phyloP scores from a whole-genome alignment of 2,329 filamentous ascomycete genomes.

The Berkeleyomyces rouxiae region DNA sequence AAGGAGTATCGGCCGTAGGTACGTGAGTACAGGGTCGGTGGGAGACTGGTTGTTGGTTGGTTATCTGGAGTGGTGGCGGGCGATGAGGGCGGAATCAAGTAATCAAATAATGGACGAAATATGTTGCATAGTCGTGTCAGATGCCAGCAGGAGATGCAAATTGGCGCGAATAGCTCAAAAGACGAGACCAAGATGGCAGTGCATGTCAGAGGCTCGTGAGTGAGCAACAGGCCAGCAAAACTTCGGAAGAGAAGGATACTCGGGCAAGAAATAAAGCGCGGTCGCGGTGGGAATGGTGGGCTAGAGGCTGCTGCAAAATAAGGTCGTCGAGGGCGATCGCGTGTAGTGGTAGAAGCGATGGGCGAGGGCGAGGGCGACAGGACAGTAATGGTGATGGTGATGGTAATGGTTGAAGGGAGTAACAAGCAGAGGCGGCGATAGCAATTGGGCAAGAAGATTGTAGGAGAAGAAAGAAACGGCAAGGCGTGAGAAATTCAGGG shows the following conservation, averaged over 20 bases:
- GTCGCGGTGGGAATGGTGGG: too few species aligned
- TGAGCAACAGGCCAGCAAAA: neutral
- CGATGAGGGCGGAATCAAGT: neutral
- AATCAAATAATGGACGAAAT: neutral
- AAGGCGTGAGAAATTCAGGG: neutral
- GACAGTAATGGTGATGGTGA: neutral
- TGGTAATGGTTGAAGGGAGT: neutral
- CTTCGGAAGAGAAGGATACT: neutral
- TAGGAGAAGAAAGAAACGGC: neutral
- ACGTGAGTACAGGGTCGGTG: neutral
- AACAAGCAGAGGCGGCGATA: neutral
- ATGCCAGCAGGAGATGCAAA: neutral
- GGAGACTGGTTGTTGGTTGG: neutral
- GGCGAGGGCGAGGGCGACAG: neutral
- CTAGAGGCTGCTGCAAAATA: too few species aligned
- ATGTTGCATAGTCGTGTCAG: neutral
- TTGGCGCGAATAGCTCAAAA: neutral
- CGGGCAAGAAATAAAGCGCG: neutral
- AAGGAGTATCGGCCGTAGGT: neutral
- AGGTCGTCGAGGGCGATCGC: neutral
- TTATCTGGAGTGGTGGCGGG: neutral
- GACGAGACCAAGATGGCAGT: neutral
- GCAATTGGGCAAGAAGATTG: neutral
- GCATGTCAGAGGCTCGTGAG: neutral
- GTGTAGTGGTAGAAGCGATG: neutral